Conservation (phyloP, 768 basidiomycete genomes). For the Lactarius sp. region DNA sequence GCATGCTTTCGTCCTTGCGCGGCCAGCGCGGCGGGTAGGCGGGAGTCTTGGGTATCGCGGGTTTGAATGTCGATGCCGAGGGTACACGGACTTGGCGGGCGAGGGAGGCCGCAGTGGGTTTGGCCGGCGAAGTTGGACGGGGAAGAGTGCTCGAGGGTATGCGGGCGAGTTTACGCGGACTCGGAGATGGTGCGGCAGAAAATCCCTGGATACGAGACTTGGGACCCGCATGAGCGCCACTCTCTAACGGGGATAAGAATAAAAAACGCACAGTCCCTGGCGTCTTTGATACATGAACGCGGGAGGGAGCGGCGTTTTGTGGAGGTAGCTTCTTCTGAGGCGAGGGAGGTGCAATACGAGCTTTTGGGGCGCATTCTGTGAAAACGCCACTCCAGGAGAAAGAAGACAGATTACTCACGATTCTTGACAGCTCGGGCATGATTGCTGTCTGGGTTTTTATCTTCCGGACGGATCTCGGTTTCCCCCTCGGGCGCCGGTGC, state of each 20-base stretch:
- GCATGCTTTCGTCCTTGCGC: no score
- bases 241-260: background rate
- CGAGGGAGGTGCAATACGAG: slow-evolving; percentile 50
- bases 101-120: slow-evolving; percentile 37
- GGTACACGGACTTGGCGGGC: no score
- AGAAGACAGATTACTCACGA: slow-evolving; percentile 13
- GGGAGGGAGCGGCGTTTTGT: slow-evolving; percentile 11
- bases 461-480: slow-evolving; percentile 39
- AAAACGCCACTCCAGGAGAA: background rate
- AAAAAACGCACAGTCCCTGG: slow-evolving; percentile 30
- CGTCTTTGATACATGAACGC: slow-evolving; percentile 30
- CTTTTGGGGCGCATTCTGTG: slow-evolving; percentile 35
- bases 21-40: no score
- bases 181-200: slow-evolving; percentile 32
- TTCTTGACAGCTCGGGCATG: slow-evolving; percentile 28
- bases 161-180: slow-evolving; percentile 34
- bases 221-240: slow-evolving; percentile 23
- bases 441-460: slow-evolving; percentile 20
- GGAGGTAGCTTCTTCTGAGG: slow-evolving; percentile 46
- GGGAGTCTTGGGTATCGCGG: no score
- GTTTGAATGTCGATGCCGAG: no score
- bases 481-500: slow-evolving; percentile 55
- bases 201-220: slow-evolving; percentile 31
- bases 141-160: slow-evolving; percentile 33
- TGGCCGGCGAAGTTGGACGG: slow-evolving; percentile 49